A percentile compares a stretch with the other conserved stretches of the same genome.
Evolutionary conservation across 306 rosid species (phyloP).

Genomic region (Vigna trinervia): DNA sequence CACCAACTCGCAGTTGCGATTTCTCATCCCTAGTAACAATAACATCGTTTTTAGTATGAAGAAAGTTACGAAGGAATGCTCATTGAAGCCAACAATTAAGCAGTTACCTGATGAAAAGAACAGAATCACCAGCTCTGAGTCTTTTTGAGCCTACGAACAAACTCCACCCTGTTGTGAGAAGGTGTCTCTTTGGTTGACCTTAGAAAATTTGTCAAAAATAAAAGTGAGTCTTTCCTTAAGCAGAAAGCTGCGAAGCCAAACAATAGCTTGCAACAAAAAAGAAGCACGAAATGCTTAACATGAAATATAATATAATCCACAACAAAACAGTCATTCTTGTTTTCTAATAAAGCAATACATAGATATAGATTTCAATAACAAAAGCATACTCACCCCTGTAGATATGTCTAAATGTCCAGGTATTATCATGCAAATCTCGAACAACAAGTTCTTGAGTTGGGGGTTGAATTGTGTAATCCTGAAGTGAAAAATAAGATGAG

Average conservation of each 20-base stretch:
- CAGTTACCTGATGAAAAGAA: slow-evolving; percentile 84
- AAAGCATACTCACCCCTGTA: slow-evolving; percentile 74
- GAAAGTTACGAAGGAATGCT: slow-evolving; percentile 6
- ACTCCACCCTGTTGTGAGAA: slow-evolving; percentile 99
- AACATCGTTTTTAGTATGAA: slow-evolving; percentile 12
- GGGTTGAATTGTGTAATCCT: slow-evolving; percentile 94
- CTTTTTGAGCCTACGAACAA: slow-evolving; percentile 87
- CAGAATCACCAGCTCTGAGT: slow-evolving; percentile 95
- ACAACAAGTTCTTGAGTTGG: slow-evolving; percentile 91
- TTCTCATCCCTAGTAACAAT: slow-evolving; percentile 77
- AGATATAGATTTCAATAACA: background rate
- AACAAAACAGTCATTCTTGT: background rate
- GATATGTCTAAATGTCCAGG: slow-evolving; percentile 94
- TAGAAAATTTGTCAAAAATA: slow-evolving; percentile 14
- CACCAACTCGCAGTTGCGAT: slow-evolving; percentile 86
- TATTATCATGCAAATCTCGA: slow-evolving; percentile 86
- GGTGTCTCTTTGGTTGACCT: slow-evolving; percentile 99
- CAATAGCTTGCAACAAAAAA: slow-evolving; percentile 15
- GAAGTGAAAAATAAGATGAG: slow-evolving; percentile 28
- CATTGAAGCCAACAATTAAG: slow-evolving; percentile 4
- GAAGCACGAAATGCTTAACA: background rate
- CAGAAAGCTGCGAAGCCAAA: background rate
- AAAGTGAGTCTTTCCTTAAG: slow-evolving; percentile 1
- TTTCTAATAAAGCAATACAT: slow-evolving; percentile 17
- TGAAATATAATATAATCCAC: slow-evolving; percentile 4